These are phyloP conservation scores for Pestalotiopsis sp. DNA, from an alignment of 2,329 filamentous ascomycete genomes.

Conservation along the genomic window DNA sequence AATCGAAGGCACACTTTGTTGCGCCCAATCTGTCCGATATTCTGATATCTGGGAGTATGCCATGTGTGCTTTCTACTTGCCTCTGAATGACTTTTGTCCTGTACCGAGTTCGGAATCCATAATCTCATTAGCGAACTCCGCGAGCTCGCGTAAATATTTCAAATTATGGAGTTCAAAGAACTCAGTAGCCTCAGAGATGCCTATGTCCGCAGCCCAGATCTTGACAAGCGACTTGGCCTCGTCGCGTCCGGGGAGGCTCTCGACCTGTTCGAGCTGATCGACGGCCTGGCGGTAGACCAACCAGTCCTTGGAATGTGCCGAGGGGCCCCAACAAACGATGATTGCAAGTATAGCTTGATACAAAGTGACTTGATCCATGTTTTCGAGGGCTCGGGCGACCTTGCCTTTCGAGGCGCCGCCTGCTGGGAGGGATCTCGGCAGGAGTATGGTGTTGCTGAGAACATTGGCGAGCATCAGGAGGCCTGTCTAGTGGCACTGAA, in stretches of 20 bases:
- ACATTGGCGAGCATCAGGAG: slow-evolving; percentile 54
- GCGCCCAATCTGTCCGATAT: no score
- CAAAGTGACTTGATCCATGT: slow-evolving; percentile 55
- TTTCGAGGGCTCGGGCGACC: slow-evolving; percentile 33
- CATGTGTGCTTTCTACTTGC: neutral
- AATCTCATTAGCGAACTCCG: slow-evolving; percentile 45
- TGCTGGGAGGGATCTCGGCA: slow-evolving; percentile 19
- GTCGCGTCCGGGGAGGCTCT: slow-evolving; percentile 45
- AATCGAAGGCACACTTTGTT: no score
- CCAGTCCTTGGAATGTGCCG: slow-evolving; percentile 47
- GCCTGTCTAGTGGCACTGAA: slow-evolving; percentile 50
- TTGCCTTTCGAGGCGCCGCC: slow-evolving; percentile 7
- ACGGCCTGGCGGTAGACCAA: slow-evolving; percentile 43
- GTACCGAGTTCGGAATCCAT: slow-evolving; percentile 42
- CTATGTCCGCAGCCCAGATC: slow-evolving; percentile 44
- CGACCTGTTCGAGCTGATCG: slow-evolving; percentile 53
- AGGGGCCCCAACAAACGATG: slow-evolving; percentile 42
- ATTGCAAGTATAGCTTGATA: slow-evolving; percentile 55
- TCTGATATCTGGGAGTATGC: no score
- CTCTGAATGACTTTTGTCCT: slow-evolving; percentile 7
- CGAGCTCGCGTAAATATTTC: slow-evolving; percentile 46
- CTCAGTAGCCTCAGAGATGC: slow-evolving; percentile 35
- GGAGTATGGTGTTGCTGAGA: slow-evolving; percentile 48
- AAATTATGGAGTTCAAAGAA: slow-evolving; percentile 54
- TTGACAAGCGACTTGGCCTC: slow-evolving; percentile 44